A percentile compares a stretch with the other conserved stretches of the same genome.
Conservation (phyloP, 2,329 filamentous ascomycete species). For the Trichoderma cornu-damae region DNA sequence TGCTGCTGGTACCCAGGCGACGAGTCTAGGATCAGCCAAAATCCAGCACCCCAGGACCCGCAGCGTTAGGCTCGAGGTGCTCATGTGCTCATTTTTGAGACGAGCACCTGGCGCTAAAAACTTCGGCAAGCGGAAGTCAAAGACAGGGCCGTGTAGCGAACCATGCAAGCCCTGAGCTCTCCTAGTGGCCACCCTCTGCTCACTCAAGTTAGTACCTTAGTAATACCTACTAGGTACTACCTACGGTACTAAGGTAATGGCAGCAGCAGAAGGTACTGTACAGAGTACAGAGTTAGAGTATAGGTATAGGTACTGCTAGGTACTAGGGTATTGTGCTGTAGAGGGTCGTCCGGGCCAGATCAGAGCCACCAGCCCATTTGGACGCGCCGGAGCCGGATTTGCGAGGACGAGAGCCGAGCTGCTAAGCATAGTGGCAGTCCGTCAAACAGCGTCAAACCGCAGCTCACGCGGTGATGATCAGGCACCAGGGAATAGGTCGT, state of each 20-base stretch:
- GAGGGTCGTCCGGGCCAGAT: not conserved
- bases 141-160: constrained; percentile 18
- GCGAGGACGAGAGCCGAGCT: constrained; percentile 4
- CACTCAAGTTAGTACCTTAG: not conserved
- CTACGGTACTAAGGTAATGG: too few species aligned
- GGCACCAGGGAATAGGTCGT: not conserved
- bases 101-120: constrained; percentile 38
- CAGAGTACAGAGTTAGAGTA: too few species aligned
- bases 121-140: constrained; percentile 37
- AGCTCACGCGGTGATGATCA: constrained; percentile 5
- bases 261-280: too few species aligned
- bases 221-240: too few species aligned
- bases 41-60: constrained; percentile 29
- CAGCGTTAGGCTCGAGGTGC: constrained; percentile 37
- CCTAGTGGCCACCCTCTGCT: constrained; percentile 4
- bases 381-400: not conserved
- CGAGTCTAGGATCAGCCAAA: not conserved
- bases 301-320: too few species aligned
- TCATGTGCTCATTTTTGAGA: constrained; percentile 45
- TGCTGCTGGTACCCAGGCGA: not conserved
- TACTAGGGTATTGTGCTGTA: too few species aligned
- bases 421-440: constrained; percentile 1
- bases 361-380: constrained; percentile 10
- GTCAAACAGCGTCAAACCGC: not conserved
- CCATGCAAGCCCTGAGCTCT: constrained; percentile 17